A percentile compares a stretch with the other conserved stretches of the same genome.
Conservation (phyloP, 305 asterid genomes). For the Nicotiana rustica region DNA sequence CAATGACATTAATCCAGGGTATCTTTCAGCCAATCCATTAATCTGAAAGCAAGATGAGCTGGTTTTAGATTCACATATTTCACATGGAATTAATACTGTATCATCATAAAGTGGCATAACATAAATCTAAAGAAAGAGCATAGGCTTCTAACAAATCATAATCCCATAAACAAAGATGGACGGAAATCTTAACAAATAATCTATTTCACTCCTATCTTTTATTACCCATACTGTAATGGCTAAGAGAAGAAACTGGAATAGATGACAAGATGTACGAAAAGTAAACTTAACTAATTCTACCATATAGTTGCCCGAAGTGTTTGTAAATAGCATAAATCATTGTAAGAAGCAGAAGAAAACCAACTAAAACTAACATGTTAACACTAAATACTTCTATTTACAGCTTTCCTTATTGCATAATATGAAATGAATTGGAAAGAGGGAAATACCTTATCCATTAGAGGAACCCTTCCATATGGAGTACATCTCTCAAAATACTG, state of each 20-base stretch:
- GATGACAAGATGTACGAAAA: background rate
- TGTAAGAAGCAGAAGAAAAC: background rate
- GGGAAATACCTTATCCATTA: conserved; percentile 77
- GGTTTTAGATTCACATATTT: conserved; percentile 32
- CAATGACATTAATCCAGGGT: conserved; percentile 87
- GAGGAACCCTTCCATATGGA: conserved; percentile 92
- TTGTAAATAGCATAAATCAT: background rate
- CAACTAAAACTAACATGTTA: conserved; percentile 15
- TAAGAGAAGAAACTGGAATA: background rate
- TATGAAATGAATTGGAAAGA: background rate
- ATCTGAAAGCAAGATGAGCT: conserved; percentile 55
- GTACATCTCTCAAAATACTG: conserved; percentile 91
- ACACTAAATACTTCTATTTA: background rate
- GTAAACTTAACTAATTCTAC: background rate
- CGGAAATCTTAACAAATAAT: background rate
- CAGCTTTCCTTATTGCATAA: background rate
- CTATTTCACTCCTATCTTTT: background rate
- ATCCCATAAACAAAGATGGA: no score
- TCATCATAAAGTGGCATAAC: background rate
- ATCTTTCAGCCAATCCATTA: conserved; percentile 67
- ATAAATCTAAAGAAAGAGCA: conserved; percentile 46
- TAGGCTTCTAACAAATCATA: conserved; percentile 42
- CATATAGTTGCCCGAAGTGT: background rate
- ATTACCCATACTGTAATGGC: background rate
- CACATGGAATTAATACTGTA: conserved; percentile 31